Conservation (phyloP, 192 early-diverging fungal genomes). For the Podila horticola region DNA sequence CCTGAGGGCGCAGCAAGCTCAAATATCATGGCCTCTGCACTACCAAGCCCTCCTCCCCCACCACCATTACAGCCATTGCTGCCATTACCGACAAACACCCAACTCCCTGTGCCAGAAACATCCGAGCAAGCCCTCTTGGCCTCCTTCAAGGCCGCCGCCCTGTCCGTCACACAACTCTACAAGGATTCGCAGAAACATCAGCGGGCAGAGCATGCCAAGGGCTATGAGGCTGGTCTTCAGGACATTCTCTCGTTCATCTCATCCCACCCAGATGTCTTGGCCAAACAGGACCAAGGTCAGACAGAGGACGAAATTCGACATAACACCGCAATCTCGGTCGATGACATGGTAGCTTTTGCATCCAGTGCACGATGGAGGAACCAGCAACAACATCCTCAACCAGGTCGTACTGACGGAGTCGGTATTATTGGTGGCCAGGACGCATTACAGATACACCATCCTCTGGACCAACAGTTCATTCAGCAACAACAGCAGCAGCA, state of each 20-base stretch:
- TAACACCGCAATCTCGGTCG: conserved; percentile 29
- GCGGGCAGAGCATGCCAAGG: conserved; percentile 58
- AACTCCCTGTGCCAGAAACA: conserved; percentile 15
- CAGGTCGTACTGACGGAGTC: no score
- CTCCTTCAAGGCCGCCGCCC: conserved; percentile 64
- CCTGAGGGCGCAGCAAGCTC: no score
- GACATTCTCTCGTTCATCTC: conserved; percentile 60
- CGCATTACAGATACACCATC: conserved; percentile 2
- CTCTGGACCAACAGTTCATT: background rate
- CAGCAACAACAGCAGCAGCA: conserved; percentile 13
- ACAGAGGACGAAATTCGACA: conserved; percentile 38
- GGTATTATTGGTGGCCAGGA: no score
- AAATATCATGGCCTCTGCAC: background rate
- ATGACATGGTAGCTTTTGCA: conserved; percentile 34
- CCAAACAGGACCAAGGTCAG: conserved; percentile 37
- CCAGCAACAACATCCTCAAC: conserved; percentile 16
- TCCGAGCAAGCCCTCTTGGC: conserved; percentile 59
- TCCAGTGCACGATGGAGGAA: conserved; percentile 38
- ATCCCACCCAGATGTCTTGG: conserved; percentile 47
- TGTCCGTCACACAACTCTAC: conserved; percentile 64
- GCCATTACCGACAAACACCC: background rate
- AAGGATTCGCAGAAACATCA: conserved; percentile 63
- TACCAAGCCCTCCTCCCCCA: background rate
- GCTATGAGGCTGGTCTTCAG: conserved; percentile 65
- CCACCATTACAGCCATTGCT: background rate